A percentile compares a stretch with the other conserved stretches of the same genome.
phyloP scores from a whole-genome alignment of 495 filamentous ascomycete genomes.

The Usnea hakonensis region DNA sequence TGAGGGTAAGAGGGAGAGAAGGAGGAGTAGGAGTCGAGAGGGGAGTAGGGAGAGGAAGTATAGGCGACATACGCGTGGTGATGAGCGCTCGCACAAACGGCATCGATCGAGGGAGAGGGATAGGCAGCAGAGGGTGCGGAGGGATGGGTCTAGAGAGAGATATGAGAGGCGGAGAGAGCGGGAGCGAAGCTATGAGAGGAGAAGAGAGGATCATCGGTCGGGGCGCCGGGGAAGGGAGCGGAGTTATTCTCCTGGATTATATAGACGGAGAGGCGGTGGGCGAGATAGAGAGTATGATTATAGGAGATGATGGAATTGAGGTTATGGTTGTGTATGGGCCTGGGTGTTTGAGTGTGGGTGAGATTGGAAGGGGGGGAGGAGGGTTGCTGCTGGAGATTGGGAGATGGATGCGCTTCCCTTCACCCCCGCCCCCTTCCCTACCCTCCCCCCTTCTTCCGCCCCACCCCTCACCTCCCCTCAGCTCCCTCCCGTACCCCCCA shows the following conservation, averaged over 20 bases:
- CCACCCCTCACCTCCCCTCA: too few relatives aligned
- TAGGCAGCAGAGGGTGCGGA: conserved; percentile 26
- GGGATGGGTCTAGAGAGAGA: conserved; percentile 28
- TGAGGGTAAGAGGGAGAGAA: conserved; percentile 8
- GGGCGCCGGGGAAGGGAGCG: conserved; percentile 26
- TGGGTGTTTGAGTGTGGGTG: too few relatives aligned
- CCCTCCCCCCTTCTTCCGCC: too few relatives aligned
- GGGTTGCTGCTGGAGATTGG: too few relatives aligned
- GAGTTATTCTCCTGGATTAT: conserved; percentile 27
- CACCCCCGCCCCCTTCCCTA: too few relatives aligned
- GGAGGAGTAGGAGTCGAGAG: conserved; percentile 22
- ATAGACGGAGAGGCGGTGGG: conserved; percentile 7
- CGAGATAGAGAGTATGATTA: conserved; percentile 8
- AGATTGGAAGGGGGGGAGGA: too few relatives aligned
- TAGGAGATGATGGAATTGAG: conserved; percentile 1
- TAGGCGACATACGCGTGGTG: conserved; percentile 33
- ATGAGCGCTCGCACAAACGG: conserved; percentile 29
- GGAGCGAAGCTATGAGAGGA: conserved; percentile 31
- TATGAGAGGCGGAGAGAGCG: conserved; percentile 27
- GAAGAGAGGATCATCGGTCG: conserved; percentile 24
- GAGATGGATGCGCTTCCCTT: too few relatives aligned
- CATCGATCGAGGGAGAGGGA: conserved; percentile 25
- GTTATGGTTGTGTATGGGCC: not conserved
- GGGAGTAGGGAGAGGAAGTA: conserved; percentile 34
- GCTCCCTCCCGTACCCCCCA: too few relatives aligned